These are phyloP conservation scores for Cicer yamashitae DNA, from an alignment of 306 rosid genomes.

Conservation along the genomic window DNA sequence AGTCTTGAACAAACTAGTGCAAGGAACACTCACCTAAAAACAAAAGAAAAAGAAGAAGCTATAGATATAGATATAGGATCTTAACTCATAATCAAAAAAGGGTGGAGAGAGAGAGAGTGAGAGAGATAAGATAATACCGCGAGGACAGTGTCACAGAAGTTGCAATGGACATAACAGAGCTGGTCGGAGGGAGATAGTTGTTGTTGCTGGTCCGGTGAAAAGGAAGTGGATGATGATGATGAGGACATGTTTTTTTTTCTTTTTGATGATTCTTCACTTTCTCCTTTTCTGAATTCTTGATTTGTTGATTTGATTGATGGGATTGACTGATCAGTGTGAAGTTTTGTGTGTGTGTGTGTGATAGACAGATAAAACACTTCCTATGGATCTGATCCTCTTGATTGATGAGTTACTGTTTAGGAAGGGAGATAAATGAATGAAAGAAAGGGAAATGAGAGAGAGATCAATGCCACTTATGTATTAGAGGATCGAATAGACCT, in stretches of 20 bases:
- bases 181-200: conserved; percentile 88
- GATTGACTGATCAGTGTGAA: conserved; percentile 68
- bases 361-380: conserved; percentile 56
- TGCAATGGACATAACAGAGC: conserved; percentile 97
- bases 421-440: background rate
- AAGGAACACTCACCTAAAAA: conserved; percentile 91
- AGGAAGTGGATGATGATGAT: conserved; percentile 61
- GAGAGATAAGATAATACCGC: conserved; percentile 55
- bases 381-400: conserved; percentile 59
- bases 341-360: conserved; percentile 42
- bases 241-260: conserved; percentile 64
- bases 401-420: conserved; percentile 47
- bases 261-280: conserved; percentile 43
- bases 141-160: conserved; percentile 91
- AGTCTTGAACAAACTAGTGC: conserved; percentile 81
- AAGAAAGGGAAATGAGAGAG: background rate
- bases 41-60: background rate
- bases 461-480: conserved; percentile 39
- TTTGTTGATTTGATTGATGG: conserved; percentile 80
- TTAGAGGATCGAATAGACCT: conserved; percentile 34
- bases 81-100: background rate
- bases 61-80: too few species aligned
- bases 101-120: background rate
- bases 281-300: conserved; percentile 30
- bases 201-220: conserved; percentile 69